Evolutionary conservation across 2,329 filamentous ascomycete genomes (phyloP), one percentile per base, ranked within the genome.

Genomic region (Exserohilum turcica): DNA sequence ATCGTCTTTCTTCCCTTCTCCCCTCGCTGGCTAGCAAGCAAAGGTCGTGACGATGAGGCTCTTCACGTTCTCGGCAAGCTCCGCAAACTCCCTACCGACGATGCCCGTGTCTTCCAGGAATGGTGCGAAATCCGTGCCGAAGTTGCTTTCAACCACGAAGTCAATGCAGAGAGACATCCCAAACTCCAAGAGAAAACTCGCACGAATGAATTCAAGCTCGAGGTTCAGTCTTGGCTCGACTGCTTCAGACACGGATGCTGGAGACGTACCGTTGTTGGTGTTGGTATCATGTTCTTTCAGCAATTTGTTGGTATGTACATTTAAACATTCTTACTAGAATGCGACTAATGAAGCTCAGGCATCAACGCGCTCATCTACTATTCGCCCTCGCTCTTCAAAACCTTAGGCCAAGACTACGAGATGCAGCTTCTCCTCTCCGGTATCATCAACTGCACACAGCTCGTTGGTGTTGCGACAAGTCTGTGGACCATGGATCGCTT

Each of bases 341-440:
- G 16, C 5, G 5, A 53, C 50, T 53, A 38, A 53, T 32, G 10
- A 5, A 16, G 5, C 13, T 6, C 16, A 53, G 50, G 50, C 18
- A 53, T 53, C 51, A 79, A 80, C 36, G 78, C 78, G 0, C 63
- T 81, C 1, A 80, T 83, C 80, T 48, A 86, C 84, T 88, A 88
- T 52, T 83, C 85, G 0, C 85, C 85, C 0, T 70, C 81, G 0
- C 76, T 88, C 0, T 88, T 88, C 59, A 71, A 78, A 19, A 82
- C 85, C 46, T 84, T 85, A 2, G 85, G 85, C 0, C 75, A 87
- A 9, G 76, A 77, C 6, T 82, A 81, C 0, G 73, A 77, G 3
- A 72, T 80, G 78, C 19, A 78, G 27, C 80, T 91, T 4, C 75
- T 89, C 24, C 82, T 87, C 13, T 88, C 86, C 15, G 84, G 84